These are phyloP conservation scores for Celoporthe dispersa DNA, from an alignment of 2,329 filamentous ascomycete genomes.

Conservation along the genomic window DNA sequence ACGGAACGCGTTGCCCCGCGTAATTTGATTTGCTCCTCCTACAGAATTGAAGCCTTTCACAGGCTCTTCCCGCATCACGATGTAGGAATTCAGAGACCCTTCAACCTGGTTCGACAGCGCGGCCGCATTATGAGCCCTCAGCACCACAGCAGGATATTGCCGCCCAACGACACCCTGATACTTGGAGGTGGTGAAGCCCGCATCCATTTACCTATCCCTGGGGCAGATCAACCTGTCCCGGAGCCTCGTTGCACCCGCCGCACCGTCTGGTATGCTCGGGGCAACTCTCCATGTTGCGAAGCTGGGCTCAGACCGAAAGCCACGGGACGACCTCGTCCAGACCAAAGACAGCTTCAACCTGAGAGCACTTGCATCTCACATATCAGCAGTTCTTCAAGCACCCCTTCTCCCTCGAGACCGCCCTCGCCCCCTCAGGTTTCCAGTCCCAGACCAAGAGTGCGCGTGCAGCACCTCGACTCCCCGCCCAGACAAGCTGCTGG, in stretches of 20 bases:
- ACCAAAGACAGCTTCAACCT: not conserved
- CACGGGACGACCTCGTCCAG: not conserved
- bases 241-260: not conserved
- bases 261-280: not conserved
- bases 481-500: not conserved
- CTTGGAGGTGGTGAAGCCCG: not conserved
- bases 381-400: not conserved
- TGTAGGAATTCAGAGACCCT: not conserved
- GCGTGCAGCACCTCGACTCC: not conserved
- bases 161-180: not conserved
- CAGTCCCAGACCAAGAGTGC: not conserved
- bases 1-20: not conserved
- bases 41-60: not conserved
- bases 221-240: not conserved
- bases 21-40: not conserved
- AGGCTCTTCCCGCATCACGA: not conserved
- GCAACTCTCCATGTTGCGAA: not conserved
- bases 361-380: constrained; percentile 4
- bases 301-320: not conserved
- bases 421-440: not conserved
- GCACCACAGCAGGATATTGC: not conserved
- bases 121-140: not conserved
- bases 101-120: not conserved
- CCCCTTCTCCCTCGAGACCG: too few species aligned
- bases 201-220: not conserved